Percentiles rank a stretch among this genome's conserved stretches.
Evolutionary conservation across 2,329 filamentous ascomycete genomes (phyloP).

Genomic region (Aspergillus viridinutans): DNA sequence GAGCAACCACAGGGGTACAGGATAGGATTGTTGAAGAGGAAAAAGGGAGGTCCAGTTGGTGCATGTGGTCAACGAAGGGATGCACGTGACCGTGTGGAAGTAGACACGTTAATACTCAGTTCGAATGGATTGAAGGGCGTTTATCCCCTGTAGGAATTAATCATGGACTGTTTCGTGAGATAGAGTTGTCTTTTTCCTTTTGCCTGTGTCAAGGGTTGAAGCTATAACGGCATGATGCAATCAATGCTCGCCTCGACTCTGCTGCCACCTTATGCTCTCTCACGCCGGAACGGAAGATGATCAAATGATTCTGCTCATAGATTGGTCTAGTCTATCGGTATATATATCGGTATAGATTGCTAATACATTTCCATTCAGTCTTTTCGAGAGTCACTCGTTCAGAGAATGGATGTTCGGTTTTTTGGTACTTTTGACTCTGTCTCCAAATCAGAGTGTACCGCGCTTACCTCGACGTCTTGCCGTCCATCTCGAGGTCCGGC

Average conservation of each 20-base stretch:
- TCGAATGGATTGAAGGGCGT: background rate
- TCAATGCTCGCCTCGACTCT: background rate
- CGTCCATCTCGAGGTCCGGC: background rate
- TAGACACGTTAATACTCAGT: background rate
- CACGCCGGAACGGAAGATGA: background rate
- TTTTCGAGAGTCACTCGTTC: background rate
- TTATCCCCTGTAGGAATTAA: background rate
- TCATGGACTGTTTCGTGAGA: too few relatives aligned
- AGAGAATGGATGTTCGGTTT: background rate
- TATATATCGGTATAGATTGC: background rate
- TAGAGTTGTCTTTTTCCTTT: background rate
- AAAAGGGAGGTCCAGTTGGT: background rate
- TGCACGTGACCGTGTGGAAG: background rate
- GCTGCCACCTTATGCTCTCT: too few relatives aligned
- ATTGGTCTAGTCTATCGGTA: background rate
- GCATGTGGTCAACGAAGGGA: background rate
- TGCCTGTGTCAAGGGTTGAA: background rate
- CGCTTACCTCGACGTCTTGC: background rate
- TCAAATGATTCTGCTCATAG: background rate
- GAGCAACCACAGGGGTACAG: background rate
- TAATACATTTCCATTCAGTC: background rate
- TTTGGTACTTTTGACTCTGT: background rate
- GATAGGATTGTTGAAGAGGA: background rate
- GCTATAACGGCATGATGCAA: background rate
- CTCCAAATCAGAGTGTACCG: background rate